phyloP scores from a whole-genome alignment of 108 stramenopile species.

The Hondaea fermentalgiana region DNA sequence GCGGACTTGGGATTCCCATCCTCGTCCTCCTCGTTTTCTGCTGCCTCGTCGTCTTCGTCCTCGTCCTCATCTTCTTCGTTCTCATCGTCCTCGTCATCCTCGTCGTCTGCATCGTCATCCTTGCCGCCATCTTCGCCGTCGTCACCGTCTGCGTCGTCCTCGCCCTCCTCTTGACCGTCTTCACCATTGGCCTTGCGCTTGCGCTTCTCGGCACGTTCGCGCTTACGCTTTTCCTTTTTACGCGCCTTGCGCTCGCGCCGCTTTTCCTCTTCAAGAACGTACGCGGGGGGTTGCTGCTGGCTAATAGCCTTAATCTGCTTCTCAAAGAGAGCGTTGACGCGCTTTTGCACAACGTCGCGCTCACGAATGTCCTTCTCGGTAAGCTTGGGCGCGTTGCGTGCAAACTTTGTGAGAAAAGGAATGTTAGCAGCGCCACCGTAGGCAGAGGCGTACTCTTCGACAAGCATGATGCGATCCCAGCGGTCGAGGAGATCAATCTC shows the following conservation, averaged over 20 bases:
- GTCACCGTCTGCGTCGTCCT: not conserved
- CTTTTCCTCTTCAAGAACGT: not conserved
- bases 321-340: not conserved
- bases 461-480: constrained; percentile 14
- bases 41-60: not conserved
- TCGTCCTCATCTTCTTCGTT: not conserved
- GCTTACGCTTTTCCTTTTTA: constrained; percentile 1
- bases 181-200: not conserved
- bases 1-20: not conserved
- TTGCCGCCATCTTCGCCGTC: not conserved
- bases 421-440: not conserved
- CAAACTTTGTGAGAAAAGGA: not conserved
- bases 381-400: not conserved
- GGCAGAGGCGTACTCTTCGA: constrained; percentile 7
- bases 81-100: not conserved
- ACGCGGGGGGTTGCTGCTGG: not conserved
- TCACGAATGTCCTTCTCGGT: not conserved
- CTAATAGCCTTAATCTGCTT: not conserved
- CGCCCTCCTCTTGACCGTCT: not conserved
- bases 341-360: constrained; percentile 8
- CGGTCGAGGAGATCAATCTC: constrained; percentile 7
- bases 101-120: not conserved
- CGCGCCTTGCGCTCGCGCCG: not conserved
- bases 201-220: not conserved
- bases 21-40: not conserved